Evolutionary conservation across 495 filamentous ascomycete species (phyloP), one percentile per base, ranked within the genome.

Genomic region (Xylaria longipes): DNA sequence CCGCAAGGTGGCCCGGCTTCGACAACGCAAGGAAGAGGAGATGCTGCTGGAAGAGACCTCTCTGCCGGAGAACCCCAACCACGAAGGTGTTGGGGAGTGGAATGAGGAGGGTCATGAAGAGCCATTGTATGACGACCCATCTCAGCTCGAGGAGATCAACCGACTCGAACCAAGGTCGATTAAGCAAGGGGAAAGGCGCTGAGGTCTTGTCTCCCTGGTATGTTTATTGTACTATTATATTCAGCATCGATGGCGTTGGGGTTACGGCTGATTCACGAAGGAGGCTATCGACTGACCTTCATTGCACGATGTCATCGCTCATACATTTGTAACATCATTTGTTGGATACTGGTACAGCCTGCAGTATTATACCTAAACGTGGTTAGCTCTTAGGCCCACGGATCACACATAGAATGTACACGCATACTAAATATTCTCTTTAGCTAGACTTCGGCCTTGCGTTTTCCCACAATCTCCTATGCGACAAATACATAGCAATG

Each of bases 21-120:
- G 48, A 0, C 46, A 72, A 65, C 54, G 17, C 14, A 45, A 75
- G 62, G 70, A 72, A 41, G 57, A 74, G 52, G 41, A 22, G 11
- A n/a, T n/a, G n/a, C 15, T 79, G 37, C 65, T 80, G 5, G 73
- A 62, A 12, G 73, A 75, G 9, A 65, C 68, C 4, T 58, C 54
- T 50, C 43, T 27, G 2, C 46, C 6, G 12, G 57, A 73, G 4
- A 60, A 27, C 1, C 54, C 64, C 9, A 25, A 72, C 9, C 68
- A 75, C 41, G 81, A 80, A 72, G 72, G 78, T 9, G 22, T 71
- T 57, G 79, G 73, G 0, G 29, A 71, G n/a, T 71, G 50, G 50
- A 58, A 48, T 1, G 37, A 60, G 41, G 71, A 79, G 50, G 79
- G 77, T 61, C 79, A 76, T 14, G 74, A 80, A 31, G 76, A 79